Base-by-base conservation (phyloP, 2,329 filamentous ascomycete species). In the Elsinoe necatrix region DNA sequence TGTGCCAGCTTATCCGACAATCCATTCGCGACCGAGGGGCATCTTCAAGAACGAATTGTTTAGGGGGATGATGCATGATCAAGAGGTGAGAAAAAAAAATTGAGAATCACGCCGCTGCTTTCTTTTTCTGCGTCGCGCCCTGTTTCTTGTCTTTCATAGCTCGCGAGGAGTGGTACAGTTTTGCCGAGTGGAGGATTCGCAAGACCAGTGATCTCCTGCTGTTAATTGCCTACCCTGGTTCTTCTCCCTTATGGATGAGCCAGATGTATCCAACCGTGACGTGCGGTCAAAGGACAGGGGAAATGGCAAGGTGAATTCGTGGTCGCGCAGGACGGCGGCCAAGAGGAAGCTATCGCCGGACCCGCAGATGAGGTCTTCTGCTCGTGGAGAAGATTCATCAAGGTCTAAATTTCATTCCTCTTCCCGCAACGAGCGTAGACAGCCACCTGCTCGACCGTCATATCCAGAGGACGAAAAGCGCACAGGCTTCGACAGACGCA, bases 111-210 rank as follows among this genome's bases (percentile, higher is more conserved):
- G 20, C 20, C n/a, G 41, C 18, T 18, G 18, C 41, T 45, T 45
- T 45, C 18, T 18, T 50, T 50, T 50, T 50, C 27, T 21, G 18
- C 39, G 16, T 23, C 21, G 21, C 21, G 39, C 6, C 25, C 14
- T 18, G 25, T 18, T 18, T 31, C 27, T 37, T 52, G 31, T 16
- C 25, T 34, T 20, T 37, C 31, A 23, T 12, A 34, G 48, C 31
- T 39, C 25, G 41, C 41, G 48, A 14, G 12, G 29, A 14, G 29
- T 11, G 48, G 29, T 39, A 31, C 21, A 20, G 29, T 37, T 52
- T 37, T 52, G 48, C 48, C 48, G 48, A 52, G 48, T 23, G 48
- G 48, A 52, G 48, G 48, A 52, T 52, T 37, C 48, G 25, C 45
- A 23, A 50, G 45, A 31, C 31, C 54, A 45, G 54, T 56, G 54